Evolutionary conservation across 306 rosid genomes (phyloP), one percentile per base, ranked within the genome.

Genomic region (Citrullus mucosospermus): DNA sequence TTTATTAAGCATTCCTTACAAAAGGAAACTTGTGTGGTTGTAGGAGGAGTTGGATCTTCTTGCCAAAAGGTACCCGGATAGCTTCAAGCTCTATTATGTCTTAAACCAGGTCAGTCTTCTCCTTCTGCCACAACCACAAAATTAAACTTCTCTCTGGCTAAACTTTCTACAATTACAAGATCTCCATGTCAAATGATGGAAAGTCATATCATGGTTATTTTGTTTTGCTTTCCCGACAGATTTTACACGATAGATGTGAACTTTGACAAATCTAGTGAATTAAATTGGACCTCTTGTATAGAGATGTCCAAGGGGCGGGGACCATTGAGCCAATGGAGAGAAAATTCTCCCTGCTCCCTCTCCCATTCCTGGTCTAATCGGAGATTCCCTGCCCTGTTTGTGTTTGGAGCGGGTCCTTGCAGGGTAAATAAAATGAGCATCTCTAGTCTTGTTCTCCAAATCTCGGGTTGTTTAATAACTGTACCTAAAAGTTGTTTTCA

Each of bases 31-130:
- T 25, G 39, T 46, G 61, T 73, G 77, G 3, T 73, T 85, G 86
- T 95, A 96, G 98, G 96, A 92, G 67, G 99, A 91, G 85, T 83
- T 96, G 84, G 94, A 92, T 30, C 84, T 88, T 62, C 96, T 96
- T 72, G 85, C 96, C 36, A 8, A 84, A 74, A 90, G 88, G 68
- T 88, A 91, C 80, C 88, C 96, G 1, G 94, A 86, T 76, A 89
- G 84, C 75, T 96, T 96, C 84, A 88, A 88, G 68, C 32, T 91
- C 78, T 91, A 82, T 86, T 91, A 86, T 44, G 98, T 96, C 77
- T 78, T 96, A 73, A 96, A 96, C 84, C 92, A 96, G 97, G 99
- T 92, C 46, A 58, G 84, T 80, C 73, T 38, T 78, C 54, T 77
- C 78, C 59, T 56, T 59, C 81, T 13, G 53, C 76, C 84, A 9